Percentiles rank a stretch among this genome's conserved stretches.
Conservation (phyloP, 2,329 filamentous ascomycete genomes). For the Aspergillus novoparasiticus region DNA sequence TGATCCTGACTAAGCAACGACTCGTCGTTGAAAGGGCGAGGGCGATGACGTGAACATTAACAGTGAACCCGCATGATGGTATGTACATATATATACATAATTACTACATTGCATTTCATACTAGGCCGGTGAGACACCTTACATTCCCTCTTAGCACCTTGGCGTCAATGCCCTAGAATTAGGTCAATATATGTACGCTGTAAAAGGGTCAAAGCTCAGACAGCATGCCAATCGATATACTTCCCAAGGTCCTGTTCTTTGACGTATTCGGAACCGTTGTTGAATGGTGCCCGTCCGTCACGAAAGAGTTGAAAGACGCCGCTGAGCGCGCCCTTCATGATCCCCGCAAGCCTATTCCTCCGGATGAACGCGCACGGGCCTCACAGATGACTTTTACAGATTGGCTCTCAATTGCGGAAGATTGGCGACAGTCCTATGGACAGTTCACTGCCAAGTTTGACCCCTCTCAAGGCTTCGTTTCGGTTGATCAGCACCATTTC, state of each 20-base stretch:
- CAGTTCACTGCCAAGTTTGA: slow-evolving; percentile 57
- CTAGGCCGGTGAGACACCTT: background rate
- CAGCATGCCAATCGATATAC: slow-evolving; percentile 26
- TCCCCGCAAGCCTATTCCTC: slow-evolving; percentile 48
- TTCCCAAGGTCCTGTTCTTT: slow-evolving; percentile 34
- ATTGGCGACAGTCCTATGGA: slow-evolving; percentile 69
- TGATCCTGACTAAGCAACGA: background rate
- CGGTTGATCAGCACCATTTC: slow-evolving; percentile 72
- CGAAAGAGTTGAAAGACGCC: slow-evolving; percentile 57
- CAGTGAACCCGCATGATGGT: background rate
- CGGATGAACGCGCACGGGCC: slow-evolving; percentile 52
- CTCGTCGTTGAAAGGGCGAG: background rate
- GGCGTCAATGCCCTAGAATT: background rate
- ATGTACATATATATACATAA: too few species aligned
- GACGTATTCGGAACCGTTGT: slow-evolving; percentile 63
- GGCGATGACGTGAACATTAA: background rate
- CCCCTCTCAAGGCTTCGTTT: slow-evolving; percentile 58
- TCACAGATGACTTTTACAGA: slow-evolving; percentile 56
- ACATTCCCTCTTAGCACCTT: background rate
- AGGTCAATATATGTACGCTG: background rate
- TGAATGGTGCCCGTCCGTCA: slow-evolving; percentile 73
- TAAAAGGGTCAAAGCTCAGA: background rate
- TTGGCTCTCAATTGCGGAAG: slow-evolving; percentile 67
- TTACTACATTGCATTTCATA: background rate
- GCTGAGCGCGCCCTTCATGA: slow-evolving; percentile 54